These are phyloP conservation scores for Penicillium daleae DNA, from an alignment of 495 filamentous ascomycete genomes.

Conservation along the genomic window DNA sequence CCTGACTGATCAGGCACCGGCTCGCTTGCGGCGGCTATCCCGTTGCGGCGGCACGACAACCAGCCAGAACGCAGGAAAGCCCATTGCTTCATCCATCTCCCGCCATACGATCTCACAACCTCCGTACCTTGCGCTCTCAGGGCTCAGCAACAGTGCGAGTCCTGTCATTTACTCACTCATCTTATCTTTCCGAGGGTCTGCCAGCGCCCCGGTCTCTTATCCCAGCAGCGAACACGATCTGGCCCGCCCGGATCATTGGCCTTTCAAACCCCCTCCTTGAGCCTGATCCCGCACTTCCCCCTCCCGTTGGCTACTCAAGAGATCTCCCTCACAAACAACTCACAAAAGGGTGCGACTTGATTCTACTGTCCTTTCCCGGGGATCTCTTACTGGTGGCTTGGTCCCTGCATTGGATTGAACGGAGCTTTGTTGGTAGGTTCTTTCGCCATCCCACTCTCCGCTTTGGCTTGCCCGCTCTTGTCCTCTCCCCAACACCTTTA, in stretches of 20 bases:
- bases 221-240: constrained; percentile 26
- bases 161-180: constrained; percentile 11
- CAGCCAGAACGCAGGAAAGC: constrained; percentile 50
- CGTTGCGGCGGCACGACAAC: constrained; percentile 51
- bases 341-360: constrained; percentile 19
- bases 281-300: constrained; percentile 28
- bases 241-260: constrained; percentile 33
- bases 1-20: constrained; percentile 33
- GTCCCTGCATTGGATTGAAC: constrained; percentile 26
- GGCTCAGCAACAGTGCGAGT: constrained; percentile 16
- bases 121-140: constrained; percentile 20
- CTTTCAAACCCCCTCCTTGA: constrained; percentile 34
- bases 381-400: constrained; percentile 24
- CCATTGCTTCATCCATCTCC: constrained; percentile 39
- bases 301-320: constrained; percentile 24
- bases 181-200: constrained; percentile 16
- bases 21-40: constrained; percentile 53
- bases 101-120: constrained; percentile 26
- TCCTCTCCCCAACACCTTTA: constrained; percentile 22
- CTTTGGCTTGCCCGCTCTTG: constrained; percentile 25
- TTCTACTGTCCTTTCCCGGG: constrained; percentile 18
- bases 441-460: constrained; percentile 41
- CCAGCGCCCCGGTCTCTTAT: constrained; percentile 21
- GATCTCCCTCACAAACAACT: constrained; percentile 6
- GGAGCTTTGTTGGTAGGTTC: constrained; percentile 41